Conservation (phyloP, 495 filamentous ascomycete species). For the Chaetomium tenue region DNA sequence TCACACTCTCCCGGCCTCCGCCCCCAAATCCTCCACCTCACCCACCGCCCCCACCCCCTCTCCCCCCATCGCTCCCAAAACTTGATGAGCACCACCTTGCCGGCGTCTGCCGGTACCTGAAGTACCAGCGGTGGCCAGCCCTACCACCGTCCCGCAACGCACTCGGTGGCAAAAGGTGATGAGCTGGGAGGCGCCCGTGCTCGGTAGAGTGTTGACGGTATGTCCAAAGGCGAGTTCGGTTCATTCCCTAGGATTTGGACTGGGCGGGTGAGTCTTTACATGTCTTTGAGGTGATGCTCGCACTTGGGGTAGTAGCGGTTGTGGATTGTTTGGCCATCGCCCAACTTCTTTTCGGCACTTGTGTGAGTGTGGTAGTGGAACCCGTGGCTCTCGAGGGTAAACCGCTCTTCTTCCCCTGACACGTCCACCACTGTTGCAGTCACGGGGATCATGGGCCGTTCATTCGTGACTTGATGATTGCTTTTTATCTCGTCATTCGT, state of each 20-base stretch:
- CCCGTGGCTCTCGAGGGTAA: constrained; percentile 41
- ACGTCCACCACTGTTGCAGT: constrained; percentile 41
- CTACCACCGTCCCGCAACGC: too few relatives aligned
- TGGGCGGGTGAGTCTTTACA: constrained; percentile 45
- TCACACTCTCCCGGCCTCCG: constrained; percentile 60
- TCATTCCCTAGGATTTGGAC: too few relatives aligned
- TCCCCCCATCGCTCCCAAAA: constrained; percentile 60
- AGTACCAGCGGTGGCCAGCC: too few relatives aligned
- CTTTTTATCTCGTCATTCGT: neutral
- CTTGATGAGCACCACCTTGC: constrained; percentile 65
- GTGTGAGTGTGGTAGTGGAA: constrained; percentile 36
- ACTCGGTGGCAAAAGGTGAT: constrained; percentile 73
- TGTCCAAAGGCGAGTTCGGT: neutral
- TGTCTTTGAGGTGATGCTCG: constrained; percentile 55
- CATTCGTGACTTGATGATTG: constrained; percentile 34
- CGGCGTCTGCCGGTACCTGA: constrained; percentile 53
- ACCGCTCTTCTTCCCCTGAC: constrained; percentile 35
- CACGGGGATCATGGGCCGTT: constrained; percentile 46
- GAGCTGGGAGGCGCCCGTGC: constrained; percentile 61
- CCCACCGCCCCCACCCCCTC: constrained; percentile 55
- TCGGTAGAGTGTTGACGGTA: constrained; percentile 15
- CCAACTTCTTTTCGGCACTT: constrained; percentile 17
- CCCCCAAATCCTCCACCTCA: constrained; percentile 49
- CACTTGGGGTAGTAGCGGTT: constrained; percentile 61
- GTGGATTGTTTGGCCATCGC: constrained; percentile 49